phyloP scores from a whole-genome alignment of 2,329 filamentous ascomycete genomes.

The Talaromyces piceae region DNA sequence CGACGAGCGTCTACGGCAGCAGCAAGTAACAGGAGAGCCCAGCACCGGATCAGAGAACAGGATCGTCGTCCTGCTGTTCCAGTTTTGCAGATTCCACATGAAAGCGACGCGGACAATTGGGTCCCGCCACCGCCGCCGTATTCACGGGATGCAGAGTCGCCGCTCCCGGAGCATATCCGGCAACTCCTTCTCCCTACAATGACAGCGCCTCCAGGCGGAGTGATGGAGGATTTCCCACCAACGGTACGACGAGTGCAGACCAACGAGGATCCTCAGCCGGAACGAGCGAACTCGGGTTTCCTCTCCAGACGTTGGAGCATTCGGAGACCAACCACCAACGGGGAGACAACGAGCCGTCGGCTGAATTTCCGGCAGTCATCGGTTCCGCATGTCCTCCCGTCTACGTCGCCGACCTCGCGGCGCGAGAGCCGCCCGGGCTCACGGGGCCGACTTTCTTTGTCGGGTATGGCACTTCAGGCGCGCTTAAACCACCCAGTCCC shows the following conservation, averaged over 20 bases:
- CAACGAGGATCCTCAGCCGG: slow-evolving; percentile 3
- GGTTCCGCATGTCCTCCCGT: slow-evolving; percentile 2
- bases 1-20: slow-evolving; percentile 66
- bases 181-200: slow-evolving; percentile 25
- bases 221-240: slow-evolving; percentile 8
- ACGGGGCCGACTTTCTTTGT: neutral
- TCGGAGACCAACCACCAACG: slow-evolving; percentile 5
- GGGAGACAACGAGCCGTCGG: neutral
- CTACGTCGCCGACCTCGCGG: neutral
- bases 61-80: slow-evolving; percentile 31
- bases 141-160: slow-evolving; percentile 26
- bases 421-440: neutral
- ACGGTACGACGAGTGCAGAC: slow-evolving; percentile 19
- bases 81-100: slow-evolving; percentile 66
- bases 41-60: slow-evolving; percentile 28
- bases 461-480: neutral
- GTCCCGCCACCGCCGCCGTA: slow-evolving; percentile 79
- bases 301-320: slow-evolving; percentile 10
- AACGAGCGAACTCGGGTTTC: neutral
- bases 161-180: slow-evolving; percentile 32
- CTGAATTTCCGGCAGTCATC: slow-evolving; percentile 2
- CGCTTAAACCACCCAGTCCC: neutral
- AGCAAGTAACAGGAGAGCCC: slow-evolving; percentile 58
- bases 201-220: slow-evolving; percentile 15
- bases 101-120: slow-evolving; percentile 85